Percentiles rank a stretch among this genome's conserved stretches.
phyloP scores from a whole-genome alignment of 2,329 filamentous ascomycete genomes.

The Fusarium torreyae region DNA sequence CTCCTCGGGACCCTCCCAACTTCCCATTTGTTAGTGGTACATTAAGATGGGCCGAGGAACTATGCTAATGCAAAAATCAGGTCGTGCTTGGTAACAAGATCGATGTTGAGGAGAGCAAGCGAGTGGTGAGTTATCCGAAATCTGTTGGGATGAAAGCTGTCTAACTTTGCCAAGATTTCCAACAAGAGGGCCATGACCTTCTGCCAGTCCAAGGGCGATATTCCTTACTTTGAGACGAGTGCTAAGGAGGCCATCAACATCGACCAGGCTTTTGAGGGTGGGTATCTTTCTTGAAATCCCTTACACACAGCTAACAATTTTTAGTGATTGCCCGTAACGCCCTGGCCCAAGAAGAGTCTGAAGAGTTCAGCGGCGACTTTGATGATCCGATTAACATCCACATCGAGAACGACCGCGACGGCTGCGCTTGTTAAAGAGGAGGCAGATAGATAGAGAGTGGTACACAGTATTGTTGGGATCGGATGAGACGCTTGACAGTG shows the following conservation, averaged over 20 bases:
- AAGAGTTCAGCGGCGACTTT: conserved; percentile 98
- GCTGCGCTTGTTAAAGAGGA: conserved; percentile 84
- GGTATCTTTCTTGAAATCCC: conserved; percentile 30
- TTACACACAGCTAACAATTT: conserved; percentile 13
- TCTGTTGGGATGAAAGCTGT: neutral
- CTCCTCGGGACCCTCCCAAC: conserved; percentile 94
- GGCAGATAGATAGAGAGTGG: conserved; percentile 20
- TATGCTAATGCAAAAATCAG: conserved; percentile 61
- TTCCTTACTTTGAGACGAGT: conserved; percentile 99
- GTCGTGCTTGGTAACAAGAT: conserved; percentile 99
- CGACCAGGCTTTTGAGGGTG: conserved; percentile 82
- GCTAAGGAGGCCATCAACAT: conserved; percentile 99
- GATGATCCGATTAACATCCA: conserved; percentile 98
- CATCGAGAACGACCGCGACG: conserved; percentile 92
- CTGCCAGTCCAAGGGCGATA: conserved; percentile 96
- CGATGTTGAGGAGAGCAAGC: conserved; percentile 97
- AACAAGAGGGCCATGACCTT: conserved; percentile 97
- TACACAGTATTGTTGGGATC: conserved; percentile 13
- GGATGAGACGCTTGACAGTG: conserved; percentile 24
- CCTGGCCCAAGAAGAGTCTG: conserved; percentile 95
- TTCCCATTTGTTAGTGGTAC: conserved; percentile 93
- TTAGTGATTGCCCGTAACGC: conserved; percentile 96
- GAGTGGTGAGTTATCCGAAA: conserved; percentile 71
- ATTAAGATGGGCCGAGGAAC: neutral
- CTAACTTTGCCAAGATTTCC: conserved; percentile 75